Percentiles rank a stretch among this genome's conserved stretches.
These are phyloP conservation scores for Acacia concinna DNA, from an alignment of 331 rosid species.

Conservation along the genomic window DNA sequence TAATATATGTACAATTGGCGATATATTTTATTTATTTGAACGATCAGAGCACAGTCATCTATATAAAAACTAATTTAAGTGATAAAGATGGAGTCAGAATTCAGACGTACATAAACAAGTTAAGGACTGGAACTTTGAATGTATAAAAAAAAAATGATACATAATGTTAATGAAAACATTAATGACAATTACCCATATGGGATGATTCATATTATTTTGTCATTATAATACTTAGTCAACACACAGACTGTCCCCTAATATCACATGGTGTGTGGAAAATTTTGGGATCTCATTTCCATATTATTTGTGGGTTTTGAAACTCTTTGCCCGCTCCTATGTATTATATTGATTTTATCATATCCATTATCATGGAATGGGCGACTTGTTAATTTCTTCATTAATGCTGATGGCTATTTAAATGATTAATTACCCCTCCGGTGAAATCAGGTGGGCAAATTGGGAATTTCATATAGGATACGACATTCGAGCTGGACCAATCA, in stretches of 20 bases:
- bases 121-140: not conserved
- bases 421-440: too few relatives aligned
- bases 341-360: too few relatives aligned
- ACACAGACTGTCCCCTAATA: not conserved
- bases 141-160: not conserved
- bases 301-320: too few relatives aligned
- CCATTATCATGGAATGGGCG: not conserved
- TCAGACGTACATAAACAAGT: not conserved
- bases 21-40: too few relatives aligned
- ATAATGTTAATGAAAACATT: not conserved
- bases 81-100: not conserved
- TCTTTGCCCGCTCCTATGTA: too few relatives aligned
- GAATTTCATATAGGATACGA: constrained; percentile 61
- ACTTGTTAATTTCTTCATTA: not conserved
- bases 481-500: constrained; percentile 48
- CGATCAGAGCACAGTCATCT: not conserved
- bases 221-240: not conserved
- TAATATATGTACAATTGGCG: not conserved
- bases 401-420: too few relatives aligned
- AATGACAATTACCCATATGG: not conserved
- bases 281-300: too few relatives aligned
- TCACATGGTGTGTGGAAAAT: not conserved
- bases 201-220: too few relatives aligned
- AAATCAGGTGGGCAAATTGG: constrained; percentile 62
- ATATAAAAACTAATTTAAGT: too few relatives aligned